phyloP scores from a whole-genome alignment of 768 basidiomycete species.

The Amanita rimosa region DNA sequence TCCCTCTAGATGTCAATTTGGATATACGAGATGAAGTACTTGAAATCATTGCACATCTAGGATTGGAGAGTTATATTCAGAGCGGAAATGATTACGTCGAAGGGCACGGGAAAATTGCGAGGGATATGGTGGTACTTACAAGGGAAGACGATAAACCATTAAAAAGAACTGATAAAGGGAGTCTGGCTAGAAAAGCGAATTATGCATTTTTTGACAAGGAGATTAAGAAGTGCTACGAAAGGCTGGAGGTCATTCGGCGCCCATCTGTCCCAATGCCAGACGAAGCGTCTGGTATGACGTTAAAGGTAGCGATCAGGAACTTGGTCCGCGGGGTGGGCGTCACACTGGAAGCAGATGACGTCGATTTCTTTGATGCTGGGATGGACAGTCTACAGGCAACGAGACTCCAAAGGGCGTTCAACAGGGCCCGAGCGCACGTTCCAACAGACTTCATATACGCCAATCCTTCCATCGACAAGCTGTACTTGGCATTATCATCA shows the following conservation, averaged over 20 bases:
- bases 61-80: constrained; percentile 19
- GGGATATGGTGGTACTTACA: constrained; percentile 28
- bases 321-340: constrained; percentile 14
- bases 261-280: constrained; percentile 16
- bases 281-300: constrained; percentile 10
- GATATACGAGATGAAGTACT: neutral
- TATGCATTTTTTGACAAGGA: constrained; percentile 20
- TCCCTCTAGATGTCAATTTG: neutral
- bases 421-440: too few species aligned
- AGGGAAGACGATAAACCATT: constrained; percentile 18
- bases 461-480: constrained; percentile 17
- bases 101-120: constrained; percentile 24
- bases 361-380: constrained; percentile 28
- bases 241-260: constrained; percentile 13
- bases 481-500: constrained; percentile 11
- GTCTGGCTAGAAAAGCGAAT: constrained; percentile 21
- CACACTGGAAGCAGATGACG: constrained; percentile 9
- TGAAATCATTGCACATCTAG: neutral
- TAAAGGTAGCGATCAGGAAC: constrained; percentile 13
- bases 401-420: constrained; percentile 19
- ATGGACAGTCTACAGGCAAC: constrained; percentile 30
- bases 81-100: constrained; percentile 24
- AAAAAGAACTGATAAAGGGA: constrained; percentile 26
- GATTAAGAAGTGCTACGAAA: constrained; percentile 22
- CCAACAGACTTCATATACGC: constrained; percentile 19